Evolutionary conservation across 768 basidiomycete species (phyloP), one percentile per base, ranked within the genome.

Genomic region (Pisolithus tinctorius): DNA sequence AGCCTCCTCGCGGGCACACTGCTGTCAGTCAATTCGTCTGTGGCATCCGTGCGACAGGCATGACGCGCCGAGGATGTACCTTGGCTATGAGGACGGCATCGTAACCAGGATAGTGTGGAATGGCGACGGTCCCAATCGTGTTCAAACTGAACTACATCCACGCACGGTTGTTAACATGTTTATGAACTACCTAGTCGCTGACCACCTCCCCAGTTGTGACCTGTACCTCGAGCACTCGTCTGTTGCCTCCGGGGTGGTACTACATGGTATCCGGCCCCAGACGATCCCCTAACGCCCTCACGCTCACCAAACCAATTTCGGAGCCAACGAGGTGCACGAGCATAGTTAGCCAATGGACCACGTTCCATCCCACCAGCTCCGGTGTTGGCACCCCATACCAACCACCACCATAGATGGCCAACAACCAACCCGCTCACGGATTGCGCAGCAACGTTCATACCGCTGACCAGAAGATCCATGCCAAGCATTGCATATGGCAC

Each of bases 321-420:
- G 60, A 86, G 54, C 85, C 81, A 90, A 30, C 55, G 60, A 8
- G 84, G 86, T 23, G 84, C 86, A 42, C 56, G 65, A n/a, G 69
- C 80, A 50, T 63, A 74, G 20, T 51, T 38, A 16, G 67, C 66
- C 52, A 80, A 64, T 8, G 64, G 58, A 1, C 81, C 74, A 30
- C 55, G 61, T 17, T 67, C 64, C 37, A 57, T 46, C 34, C 66
- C 74, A 26, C 76, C 60, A 59, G 63, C 74, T n/a, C 72, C 62
- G 16, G 65, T 69, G 30, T 70, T 69, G 8, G 64, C 51, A 25
- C 79, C 77, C 75, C 82, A 83, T 7, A 88, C 74, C 25, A 71
- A 62, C 83, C 82, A 88, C 82, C 84, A 90, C 86, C 88, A 93
- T 8, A 79, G 63, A 62, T 93, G 89, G 0, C 91, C 91, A 2